Base-by-base conservation (phyloP, 129 eudicot genomes). In the Arctium lappa region DNA sequence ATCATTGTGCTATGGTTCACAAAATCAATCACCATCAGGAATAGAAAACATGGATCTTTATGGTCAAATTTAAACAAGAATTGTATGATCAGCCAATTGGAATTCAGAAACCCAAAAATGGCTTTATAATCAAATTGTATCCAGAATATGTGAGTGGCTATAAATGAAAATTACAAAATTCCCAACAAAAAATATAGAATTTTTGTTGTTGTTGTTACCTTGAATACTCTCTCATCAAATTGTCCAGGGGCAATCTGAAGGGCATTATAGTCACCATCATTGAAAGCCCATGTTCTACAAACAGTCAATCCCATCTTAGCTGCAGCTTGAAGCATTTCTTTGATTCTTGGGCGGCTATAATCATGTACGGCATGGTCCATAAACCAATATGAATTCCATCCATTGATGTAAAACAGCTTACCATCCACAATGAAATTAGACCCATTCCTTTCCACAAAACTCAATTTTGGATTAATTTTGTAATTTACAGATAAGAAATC, bases 321-420 rank as follows among this genome's bases (percentile, higher is more conserved):
- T 56, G 91, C 94, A 18, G 91, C 88, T 84, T 90, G 92, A 31
- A 92, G 84, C 78, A 92, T 87, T 69, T 73, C 84, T 30, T 79
- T 86, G 11, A 92, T 82, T 77, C 89, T 92, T 40, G 90, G 87
- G 66, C 84, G 90, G 29, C 76, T 86, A 70, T 73, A 83, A 7
- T 60, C 86, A 68, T 90, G 88, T 69, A 87, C 94, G 75, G 92
- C 94, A 80, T 91, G 91, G 69, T 94, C 95, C 98, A 92, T 92
- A 40, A 94, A 81, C 97, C 94, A 92, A 56, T 94, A 94, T 73
- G 98, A 94, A 75, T 94, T 94, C 98, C 98, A 92, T 6, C 98
- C 98, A 86, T 94, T 94, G 27, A 92, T 71, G 36, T 94, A 92
- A 48, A 94, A 94, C 7, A 86, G 53, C 22, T 69, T 85, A 12